phyloP scores from a whole-genome alignment of 306 rosid genomes.

The Sicyos baderoa region DNA sequence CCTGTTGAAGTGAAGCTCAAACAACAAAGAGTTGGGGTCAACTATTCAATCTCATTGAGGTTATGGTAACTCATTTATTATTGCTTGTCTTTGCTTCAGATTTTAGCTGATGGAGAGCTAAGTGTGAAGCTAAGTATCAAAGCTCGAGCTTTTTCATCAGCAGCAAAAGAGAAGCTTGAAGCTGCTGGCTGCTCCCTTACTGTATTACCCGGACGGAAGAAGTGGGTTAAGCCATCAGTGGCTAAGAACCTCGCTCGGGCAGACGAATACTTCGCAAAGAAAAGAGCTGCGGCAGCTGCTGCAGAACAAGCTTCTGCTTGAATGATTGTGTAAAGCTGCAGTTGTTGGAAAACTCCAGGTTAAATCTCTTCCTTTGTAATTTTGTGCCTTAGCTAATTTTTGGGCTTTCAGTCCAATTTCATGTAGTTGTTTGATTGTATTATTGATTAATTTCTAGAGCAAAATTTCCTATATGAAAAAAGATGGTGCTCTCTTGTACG shows the following conservation, averaged over 20 bases:
- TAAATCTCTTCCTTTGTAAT: slow-evolving; percentile 21
- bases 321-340: slow-evolving; percentile 9
- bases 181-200: slow-evolving; percentile 70
- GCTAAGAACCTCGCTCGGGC: slow-evolving; percentile 92
- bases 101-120: slow-evolving; percentile 76
- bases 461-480: not conserved
- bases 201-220: slow-evolving; percentile 84
- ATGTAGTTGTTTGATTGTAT: slow-evolving; percentile 10
- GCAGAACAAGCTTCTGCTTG: slow-evolving; percentile 40
- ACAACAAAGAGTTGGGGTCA: not conserved
- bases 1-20: not conserved
- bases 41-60: not conserved
- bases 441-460: slow-evolving; percentile 6
- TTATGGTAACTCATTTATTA: not conserved
- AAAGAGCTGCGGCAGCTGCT: slow-evolving; percentile 51
- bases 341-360: slow-evolving; percentile 13
- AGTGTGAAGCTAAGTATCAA: slow-evolving; percentile 65
- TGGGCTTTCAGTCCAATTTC: not conserved
- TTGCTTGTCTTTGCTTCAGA: slow-evolving; percentile 33
- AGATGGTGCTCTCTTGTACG: not conserved
- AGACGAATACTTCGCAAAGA: slow-evolving; percentile 87
- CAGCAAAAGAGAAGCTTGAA: slow-evolving; percentile 90
- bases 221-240: slow-evolving; percentile 94
- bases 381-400: not conserved
- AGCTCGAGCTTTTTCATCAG: slow-evolving; percentile 75